Conservation (phyloP, 306 rosid genomes). For the Casuarina cunninghamiana region DNA sequence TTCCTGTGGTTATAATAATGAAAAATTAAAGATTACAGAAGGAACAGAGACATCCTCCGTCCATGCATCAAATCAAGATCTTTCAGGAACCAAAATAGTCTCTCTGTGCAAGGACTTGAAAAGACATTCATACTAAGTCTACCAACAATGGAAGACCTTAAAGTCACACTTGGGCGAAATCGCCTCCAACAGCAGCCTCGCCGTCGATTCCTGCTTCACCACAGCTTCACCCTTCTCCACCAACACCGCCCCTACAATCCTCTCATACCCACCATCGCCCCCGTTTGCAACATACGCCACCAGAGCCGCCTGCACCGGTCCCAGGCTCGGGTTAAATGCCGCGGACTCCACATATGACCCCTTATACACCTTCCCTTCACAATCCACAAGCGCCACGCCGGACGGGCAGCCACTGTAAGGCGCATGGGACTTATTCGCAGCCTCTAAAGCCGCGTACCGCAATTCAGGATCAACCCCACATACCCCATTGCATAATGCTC, state of each 20-base stretch:
- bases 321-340: slow-evolving; percentile 88
- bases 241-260: slow-evolving; percentile 61
- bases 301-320: slow-evolving; percentile 79
- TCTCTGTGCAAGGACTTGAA: not conserved
- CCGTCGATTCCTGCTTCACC: slow-evolving; percentile 66
- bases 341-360: slow-evolving; percentile 90
- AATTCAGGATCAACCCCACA: slow-evolving; percentile 22
- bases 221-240: slow-evolving; percentile 65
- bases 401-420: slow-evolving; percentile 83
- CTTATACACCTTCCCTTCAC: slow-evolving; percentile 40
- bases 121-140: not conserved
- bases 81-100: not conserved
- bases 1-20: not conserved
- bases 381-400: slow-evolving; percentile 69
- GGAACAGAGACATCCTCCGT: not conserved
- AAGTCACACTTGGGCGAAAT: slow-evolving; percentile 55
- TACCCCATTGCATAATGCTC: slow-evolving; percentile 20
- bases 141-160: slow-evolving; percentile 37
- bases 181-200: slow-evolving; percentile 51
- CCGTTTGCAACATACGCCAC: slow-evolving; percentile 64
- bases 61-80: not conserved
- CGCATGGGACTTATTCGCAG: slow-evolving; percentile 77
- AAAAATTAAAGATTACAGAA: not conserved
- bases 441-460: slow-evolving; percentile 58
- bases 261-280: slow-evolving; percentile 48